These are phyloP conservation scores for Dendrocalamus latiflorus DNA, from an alignment of 202 grass and related monocot genomes.

Conservation along the genomic window DNA sequence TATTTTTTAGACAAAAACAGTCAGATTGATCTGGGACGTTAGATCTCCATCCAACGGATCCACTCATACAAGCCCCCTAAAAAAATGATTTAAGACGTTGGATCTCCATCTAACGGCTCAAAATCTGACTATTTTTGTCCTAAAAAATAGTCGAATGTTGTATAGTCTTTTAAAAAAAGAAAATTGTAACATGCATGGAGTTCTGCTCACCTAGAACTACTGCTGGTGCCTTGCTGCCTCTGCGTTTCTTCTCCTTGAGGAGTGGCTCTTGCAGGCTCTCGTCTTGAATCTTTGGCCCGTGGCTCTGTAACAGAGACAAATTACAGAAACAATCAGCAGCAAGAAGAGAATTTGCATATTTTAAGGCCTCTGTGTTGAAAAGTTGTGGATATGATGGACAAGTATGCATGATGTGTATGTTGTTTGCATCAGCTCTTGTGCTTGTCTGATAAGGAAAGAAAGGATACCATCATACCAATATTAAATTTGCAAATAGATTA, in stretches of 20 bases:
- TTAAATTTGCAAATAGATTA: neutral
- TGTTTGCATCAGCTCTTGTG: neutral
- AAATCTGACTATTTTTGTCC: no score
- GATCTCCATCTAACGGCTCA: no score
- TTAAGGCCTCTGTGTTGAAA: neutral
- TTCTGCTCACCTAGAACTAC: slow-evolving; percentile 45
- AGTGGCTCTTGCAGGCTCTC: slow-evolving; percentile 32
- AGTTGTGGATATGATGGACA: neutral
- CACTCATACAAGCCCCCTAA: no score
- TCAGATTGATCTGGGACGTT: no score
- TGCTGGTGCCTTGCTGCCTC: slow-evolving; percentile 35
- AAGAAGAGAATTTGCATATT: neutral
- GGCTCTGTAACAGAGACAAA: neutral
- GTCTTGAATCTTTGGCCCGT: neutral
- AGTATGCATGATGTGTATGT: neutral
- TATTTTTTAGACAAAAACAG: no score
- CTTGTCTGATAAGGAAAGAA: neutral
- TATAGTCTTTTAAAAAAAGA: no score
- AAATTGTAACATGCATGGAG: no score
- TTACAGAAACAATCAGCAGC: neutral
- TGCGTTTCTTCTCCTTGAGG: slow-evolving; percentile 32
- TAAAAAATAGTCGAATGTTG: no score
- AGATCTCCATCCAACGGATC: no score
- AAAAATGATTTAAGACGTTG: no score
- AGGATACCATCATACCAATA: neutral